phyloP scores from a whole-genome alignment of 2,329 filamentous ascomycete genomes.

The Trichoderma afroharzianum region DNA sequence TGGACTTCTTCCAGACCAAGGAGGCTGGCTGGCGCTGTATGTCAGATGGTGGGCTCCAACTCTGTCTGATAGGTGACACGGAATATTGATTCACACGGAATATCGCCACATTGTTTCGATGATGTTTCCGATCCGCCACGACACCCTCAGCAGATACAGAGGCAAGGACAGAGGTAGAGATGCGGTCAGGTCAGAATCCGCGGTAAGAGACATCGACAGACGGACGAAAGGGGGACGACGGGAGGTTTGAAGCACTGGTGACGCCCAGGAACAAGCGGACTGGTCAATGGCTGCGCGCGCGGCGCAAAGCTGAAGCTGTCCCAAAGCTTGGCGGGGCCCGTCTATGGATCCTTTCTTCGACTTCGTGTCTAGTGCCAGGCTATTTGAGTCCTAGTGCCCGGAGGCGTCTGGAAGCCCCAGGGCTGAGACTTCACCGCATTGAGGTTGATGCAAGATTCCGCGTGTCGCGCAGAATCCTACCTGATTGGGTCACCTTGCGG shows the following conservation, averaged over 20 bases:
- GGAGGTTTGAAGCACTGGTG: neutral
- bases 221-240: neutral
- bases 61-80: neutral
- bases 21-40: neutral
- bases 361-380: neutral
- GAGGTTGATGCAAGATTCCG: constrained; percentile 8
- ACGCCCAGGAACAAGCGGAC: constrained; percentile 2
- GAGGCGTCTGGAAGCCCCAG: neutral
- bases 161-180: neutral
- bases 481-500: constrained; percentile 3
- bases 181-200: neutral
- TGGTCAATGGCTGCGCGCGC: constrained; percentile 1
- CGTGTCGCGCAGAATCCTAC: constrained; percentile 9
- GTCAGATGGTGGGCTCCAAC: neutral
- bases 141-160: neutral
- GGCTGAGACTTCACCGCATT: constrained; percentile 12
- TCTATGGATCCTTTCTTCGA: neutral
- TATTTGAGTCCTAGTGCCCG: constrained; percentile 5
- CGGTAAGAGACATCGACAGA: neutral
- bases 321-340: neutral
- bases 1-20: neutral
- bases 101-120: neutral
- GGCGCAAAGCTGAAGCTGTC: neutral
- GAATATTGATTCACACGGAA: neutral
- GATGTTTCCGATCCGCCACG: neutral